These are phyloP conservation scores for Solanum hybrid DNA, from an alignment of 305 asterid genomes.

Conservation along the genomic window DNA sequence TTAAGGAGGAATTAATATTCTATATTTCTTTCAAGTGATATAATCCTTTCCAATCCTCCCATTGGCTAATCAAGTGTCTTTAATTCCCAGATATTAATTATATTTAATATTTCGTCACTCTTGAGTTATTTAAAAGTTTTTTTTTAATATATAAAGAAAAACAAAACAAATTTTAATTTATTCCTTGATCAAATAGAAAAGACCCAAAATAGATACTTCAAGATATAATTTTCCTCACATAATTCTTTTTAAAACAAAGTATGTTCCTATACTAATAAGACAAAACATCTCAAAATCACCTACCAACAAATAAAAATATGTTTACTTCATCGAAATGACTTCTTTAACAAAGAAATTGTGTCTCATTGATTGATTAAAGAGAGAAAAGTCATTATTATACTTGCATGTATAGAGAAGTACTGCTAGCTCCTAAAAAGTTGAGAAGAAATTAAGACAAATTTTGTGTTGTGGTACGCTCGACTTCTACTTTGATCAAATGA, in stretches of 20 bases:
- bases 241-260: not conserved
- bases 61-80: no score
- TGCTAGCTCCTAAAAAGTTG: not conserved
- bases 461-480: not conserved
- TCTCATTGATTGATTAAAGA: no score
- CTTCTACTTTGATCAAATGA: not conserved
- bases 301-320: not conserved
- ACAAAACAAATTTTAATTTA: no score
- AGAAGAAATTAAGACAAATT: not conserved
- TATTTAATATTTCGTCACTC: not conserved
- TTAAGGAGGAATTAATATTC: not conserved
- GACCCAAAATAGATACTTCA: not conserved
- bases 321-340: not conserved
- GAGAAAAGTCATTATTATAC: no score
- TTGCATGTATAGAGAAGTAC: no score
- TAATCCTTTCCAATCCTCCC: no score
- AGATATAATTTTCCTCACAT: not conserved
- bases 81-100: no score
- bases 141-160: no score
- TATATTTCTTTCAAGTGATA: not conserved
- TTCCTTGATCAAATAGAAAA: not conserved
- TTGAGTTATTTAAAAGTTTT: no score
- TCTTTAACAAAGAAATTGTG: no score
- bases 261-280: not conserved
- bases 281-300: not conserved